Evolutionary conservation across 805 yeast genomes (phyloP), one percentile per base, ranked within the genome.

Genomic region (Blastobotrys robertii): DNA sequence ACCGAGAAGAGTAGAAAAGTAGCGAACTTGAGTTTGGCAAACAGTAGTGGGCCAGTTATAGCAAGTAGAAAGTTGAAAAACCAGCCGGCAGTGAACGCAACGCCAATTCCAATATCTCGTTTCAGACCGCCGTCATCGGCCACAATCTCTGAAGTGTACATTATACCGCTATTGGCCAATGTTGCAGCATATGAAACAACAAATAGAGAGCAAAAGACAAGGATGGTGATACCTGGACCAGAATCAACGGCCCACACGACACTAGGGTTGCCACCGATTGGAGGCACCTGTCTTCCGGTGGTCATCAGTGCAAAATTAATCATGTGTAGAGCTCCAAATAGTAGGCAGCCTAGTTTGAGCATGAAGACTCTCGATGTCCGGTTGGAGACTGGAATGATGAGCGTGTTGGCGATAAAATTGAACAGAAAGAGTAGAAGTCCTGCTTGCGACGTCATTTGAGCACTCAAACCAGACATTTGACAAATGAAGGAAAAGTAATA

Each of bases 121-220:
- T 19, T 19, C 25, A 19, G 6, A 6, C 25, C 25, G 4, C 32
- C 40, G 14, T 16, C 13, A 8, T 14, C 37, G 7, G 50, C 46
- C 9, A 43, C 32, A 2, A 47, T 15, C 33, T 47, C 48, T 5
- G 40, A 16, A 1, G 48, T 37, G 29, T 47, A 47, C 10, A 41
- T 39, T 38, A 47, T 44, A n/a, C 48, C 16, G 7, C 36, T 11
- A n/a, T 46, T 37, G 14, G 44, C 33, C 4, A 47, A 29, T 11
- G 35, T 35, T 4, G 31, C 15, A 9, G 48, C 41, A 37, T 42
- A 44, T 2, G 31, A 16, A 9, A 29, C 25, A 3, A 47, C 46
- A 40, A 44, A 44, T 3, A 36, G 7, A 38, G 45, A 44, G 22
- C 50, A 47, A 5, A 37, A 14, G 11, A 19, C 46, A 15, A 47